Percentiles rank a stretch among this genome's conserved stretches.
Evolutionary conservation across 176 grass and related monocot species (phyloP).

Genomic region (Musa schizocarpa): DNA sequence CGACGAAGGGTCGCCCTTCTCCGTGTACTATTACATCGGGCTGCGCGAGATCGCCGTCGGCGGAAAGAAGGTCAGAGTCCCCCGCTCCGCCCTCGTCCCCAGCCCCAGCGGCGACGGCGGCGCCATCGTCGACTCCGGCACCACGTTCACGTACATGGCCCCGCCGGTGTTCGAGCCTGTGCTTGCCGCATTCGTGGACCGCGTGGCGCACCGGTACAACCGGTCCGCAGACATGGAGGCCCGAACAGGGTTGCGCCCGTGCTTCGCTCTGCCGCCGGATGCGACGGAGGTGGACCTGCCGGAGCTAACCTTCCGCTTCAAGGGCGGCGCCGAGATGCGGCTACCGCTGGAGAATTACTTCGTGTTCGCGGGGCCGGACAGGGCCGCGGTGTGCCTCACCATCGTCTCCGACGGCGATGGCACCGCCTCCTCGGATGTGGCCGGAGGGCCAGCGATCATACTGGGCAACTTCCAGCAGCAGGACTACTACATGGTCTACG

Average conservation of each 20-base stretch:
- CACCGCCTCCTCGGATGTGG: slow-evolving; percentile 11
- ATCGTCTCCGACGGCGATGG: slow-evolving; percentile 34
- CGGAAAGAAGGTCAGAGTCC: slow-evolving; percentile 46
- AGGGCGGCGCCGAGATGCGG: slow-evolving; percentile 47
- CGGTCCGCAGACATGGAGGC: slow-evolving; percentile 42
- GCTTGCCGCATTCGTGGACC: slow-evolving; percentile 25
- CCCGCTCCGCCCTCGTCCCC: slow-evolving; percentile 24
- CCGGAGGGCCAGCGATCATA: slow-evolving; percentile 52
- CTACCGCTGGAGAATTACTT: slow-evolving; percentile 86
- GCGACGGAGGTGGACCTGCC: slow-evolving; percentile 47
- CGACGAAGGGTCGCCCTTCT: slow-evolving; percentile 29
- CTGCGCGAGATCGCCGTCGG: slow-evolving; percentile 37
- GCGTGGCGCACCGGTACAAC: slow-evolving; percentile 37
- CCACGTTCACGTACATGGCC: slow-evolving; percentile 76
- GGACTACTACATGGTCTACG: slow-evolving; percentile 75
- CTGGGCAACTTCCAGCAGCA: slow-evolving; percentile 90
- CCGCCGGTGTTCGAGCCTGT: slow-evolving; percentile 43
- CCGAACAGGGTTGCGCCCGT: slow-evolving; percentile 43
- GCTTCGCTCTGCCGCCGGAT: slow-evolving; percentile 50
- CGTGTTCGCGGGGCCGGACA: slow-evolving; percentile 3
- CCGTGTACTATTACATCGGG: slow-evolving; percentile 72
- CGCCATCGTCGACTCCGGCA: slow-evolving; percentile 77
- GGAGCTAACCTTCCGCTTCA: slow-evolving; percentile 49
- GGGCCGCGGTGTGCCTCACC: slow-evolving; percentile 46
- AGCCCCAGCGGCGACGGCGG: slow-evolving; percentile 31